Evolutionary conservation across 2,329 filamentous ascomycete genomes (phyloP).

Genomic region (Biscogniauxia sp.): DNA sequence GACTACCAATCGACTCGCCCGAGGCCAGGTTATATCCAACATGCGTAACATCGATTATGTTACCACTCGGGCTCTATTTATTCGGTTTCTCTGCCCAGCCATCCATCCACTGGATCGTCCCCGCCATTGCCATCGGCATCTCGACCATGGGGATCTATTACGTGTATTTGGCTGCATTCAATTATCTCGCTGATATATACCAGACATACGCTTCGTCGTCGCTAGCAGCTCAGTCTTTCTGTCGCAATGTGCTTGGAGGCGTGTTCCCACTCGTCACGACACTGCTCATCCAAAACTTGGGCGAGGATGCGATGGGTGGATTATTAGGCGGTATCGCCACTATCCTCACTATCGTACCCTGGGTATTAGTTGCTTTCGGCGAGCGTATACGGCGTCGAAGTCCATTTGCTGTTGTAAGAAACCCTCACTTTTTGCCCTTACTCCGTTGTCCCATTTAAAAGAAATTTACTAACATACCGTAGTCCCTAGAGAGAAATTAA

Average conservation of each 20-base stretch:
- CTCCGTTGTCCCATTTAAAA: background rate
- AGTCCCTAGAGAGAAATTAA: background rate
- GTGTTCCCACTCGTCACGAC: slow-evolving; percentile 75
- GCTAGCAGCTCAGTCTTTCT: slow-evolving; percentile 81
- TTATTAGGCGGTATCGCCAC: slow-evolving; percentile 71
- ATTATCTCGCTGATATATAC: slow-evolving; percentile 88
- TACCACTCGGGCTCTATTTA: slow-evolving; percentile 79
- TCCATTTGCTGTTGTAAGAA: slow-evolving; percentile 65
- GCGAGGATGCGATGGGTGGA: slow-evolving; percentile 68
- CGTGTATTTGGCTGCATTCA: slow-evolving; percentile 86
- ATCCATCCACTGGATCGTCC: slow-evolving; percentile 68
- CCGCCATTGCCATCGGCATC: slow-evolving; percentile 66
- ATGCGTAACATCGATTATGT: slow-evolving; percentile 70
- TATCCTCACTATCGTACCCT: slow-evolving; percentile 76
- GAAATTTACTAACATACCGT: background rate
- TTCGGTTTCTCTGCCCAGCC: slow-evolving; percentile 70
- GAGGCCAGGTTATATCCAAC: slow-evolving; percentile 82
- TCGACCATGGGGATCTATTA: slow-evolving; percentile 84
- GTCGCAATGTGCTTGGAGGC: slow-evolving; percentile 79
- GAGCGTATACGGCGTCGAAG: slow-evolving; percentile 72
- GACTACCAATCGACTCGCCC: slow-evolving; percentile 54
- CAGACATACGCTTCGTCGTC: slow-evolving; percentile 82
- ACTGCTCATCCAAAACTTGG: slow-evolving; percentile 70
- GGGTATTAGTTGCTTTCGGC: slow-evolving; percentile 79
- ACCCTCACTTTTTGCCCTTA: background rate